Evolutionary conservation across 1,139 yeast species (phyloP).

Genomic region (Lizanozyma gosingica): DNA sequence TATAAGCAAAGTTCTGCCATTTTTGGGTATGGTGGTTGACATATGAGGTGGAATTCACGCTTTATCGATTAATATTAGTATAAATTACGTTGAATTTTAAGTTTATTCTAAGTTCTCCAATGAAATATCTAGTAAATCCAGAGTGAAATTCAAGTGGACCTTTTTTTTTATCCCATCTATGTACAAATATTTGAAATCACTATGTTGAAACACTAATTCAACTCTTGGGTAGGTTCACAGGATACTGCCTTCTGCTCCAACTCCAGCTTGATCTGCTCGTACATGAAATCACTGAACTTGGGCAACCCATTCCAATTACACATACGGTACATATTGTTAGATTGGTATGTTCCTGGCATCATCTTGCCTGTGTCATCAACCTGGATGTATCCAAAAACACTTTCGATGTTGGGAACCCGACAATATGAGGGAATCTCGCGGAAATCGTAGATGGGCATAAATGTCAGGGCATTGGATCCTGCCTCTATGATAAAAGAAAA

Average conservation of each 20-base stretch:
- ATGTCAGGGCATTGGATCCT: conserved; percentile 43
- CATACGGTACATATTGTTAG: conserved; percentile 51
- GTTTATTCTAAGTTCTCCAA: too few relatives aligned
- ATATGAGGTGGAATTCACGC: too few relatives aligned
- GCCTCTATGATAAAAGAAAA: conserved; percentile 57
- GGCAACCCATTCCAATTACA: conserved; percentile 50
- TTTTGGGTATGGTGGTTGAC: too few relatives aligned
- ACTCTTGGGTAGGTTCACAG: too few relatives aligned
- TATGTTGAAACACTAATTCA: too few relatives aligned
- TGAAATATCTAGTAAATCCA: too few relatives aligned
- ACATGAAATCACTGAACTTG: conserved; percentile 46
- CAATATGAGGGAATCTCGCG: conserved; percentile 61
- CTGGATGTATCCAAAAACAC: conserved; percentile 62
- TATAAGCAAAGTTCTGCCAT: too few relatives aligned
- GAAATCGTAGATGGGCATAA: conserved; percentile 67
- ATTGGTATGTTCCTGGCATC: conserved; percentile 46
- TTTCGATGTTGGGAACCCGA: conserved; percentile 64
- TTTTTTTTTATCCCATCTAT: too few relatives aligned
- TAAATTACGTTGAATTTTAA: too few relatives aligned
- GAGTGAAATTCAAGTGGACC: too few relatives aligned
- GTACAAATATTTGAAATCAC: too few relatives aligned
- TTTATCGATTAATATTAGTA: too few relatives aligned
- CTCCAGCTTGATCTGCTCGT: conserved; percentile 29
- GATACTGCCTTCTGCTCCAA: conserved; percentile 5
- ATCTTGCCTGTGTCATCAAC: conserved; percentile 51